Evolutionary conservation across 345 rosid species (phyloP).

Genomic region (Brassica rapa): DNA sequence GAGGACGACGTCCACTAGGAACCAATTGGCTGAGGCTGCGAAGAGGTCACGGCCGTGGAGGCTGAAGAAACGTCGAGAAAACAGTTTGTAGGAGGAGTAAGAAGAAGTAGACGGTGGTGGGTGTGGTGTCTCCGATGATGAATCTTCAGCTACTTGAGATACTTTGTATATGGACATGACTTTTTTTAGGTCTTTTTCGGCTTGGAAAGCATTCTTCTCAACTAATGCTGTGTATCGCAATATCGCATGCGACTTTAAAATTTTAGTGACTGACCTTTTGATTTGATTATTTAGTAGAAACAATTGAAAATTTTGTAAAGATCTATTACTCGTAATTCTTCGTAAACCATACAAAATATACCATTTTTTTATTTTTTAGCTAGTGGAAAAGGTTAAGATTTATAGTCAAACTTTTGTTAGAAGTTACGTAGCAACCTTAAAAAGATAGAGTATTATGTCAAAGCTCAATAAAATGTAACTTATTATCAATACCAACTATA

Average conservation of each 20-base stretch:
- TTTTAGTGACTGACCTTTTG: neutral
- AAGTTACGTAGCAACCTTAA: no score
- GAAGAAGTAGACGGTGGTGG: slow-evolving; percentile 39
- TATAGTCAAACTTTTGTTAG: no score
- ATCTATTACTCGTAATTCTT: neutral
- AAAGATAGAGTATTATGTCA: neutral
- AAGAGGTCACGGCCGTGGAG: no score
- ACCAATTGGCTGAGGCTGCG: no score
- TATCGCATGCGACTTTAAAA: slow-evolving; percentile 21
- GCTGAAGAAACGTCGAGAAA: no score
- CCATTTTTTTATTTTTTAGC: neutral
- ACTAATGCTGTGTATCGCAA: slow-evolving; percentile 68
- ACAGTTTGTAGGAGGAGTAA: slow-evolving; percentile 38
- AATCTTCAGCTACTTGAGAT: slow-evolving; percentile 48
- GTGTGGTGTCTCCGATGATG: neutral
- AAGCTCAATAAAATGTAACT: neutral
- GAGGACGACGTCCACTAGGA: no score
- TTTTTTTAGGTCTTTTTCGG: slow-evolving; percentile 64
- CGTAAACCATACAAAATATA: neutral
- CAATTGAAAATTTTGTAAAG: neutral
- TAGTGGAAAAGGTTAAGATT: neutral
- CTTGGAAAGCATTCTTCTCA: slow-evolving; percentile 61
- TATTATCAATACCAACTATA: no score
- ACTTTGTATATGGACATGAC: slow-evolving; percentile 51
- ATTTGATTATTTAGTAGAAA: neutral